A percentile compares a stretch with the other conserved stretches of the same genome.
phyloP scores from a whole-genome alignment of 2,329 filamentous ascomycete genomes.

The Cadophora gregata region DNA sequence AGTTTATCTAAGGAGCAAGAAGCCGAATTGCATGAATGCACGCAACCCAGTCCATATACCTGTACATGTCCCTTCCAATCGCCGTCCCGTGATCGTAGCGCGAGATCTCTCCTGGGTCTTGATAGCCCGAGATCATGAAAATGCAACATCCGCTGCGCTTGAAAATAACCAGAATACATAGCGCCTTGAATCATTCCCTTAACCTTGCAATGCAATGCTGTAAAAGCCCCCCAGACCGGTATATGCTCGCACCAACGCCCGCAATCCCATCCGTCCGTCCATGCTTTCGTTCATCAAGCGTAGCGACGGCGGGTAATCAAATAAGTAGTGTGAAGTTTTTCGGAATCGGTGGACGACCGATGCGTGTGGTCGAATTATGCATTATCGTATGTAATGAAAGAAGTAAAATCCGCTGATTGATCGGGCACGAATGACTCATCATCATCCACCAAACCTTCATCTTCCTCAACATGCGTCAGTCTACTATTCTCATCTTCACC shows the following conservation, averaged over 20 bases:
- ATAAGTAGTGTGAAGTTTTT: neutral
- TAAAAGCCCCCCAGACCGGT: neutral
- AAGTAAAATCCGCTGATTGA: neutral
- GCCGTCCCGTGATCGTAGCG: neutral
- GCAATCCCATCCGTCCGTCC: neutral
- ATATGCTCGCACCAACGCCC: neutral
- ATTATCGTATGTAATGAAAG: neutral
- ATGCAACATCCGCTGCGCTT: neutral
- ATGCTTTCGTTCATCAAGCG: neutral
- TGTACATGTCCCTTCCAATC: slow-evolving; percentile 2
- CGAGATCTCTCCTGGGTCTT: neutral
- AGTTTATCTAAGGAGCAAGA: slow-evolving; percentile 7
- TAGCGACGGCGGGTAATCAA: neutral
- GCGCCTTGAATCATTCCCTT: neutral
- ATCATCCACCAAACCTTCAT: neutral
- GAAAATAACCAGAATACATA: neutral
- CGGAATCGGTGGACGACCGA: neutral
- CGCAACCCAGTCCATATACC: neutral
- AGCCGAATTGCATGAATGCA: neutral
- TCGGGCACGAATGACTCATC: neutral
- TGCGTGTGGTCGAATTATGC: neutral
- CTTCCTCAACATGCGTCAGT: neutral
- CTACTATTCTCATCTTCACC: neutral
- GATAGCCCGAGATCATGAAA: neutral
- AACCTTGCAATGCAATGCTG: neutral